A percentile compares a stretch with the other conserved stretches of the same genome.
Conservation (phyloP, 805 yeast species). For the Kluyveromyces starmeri region DNA sequence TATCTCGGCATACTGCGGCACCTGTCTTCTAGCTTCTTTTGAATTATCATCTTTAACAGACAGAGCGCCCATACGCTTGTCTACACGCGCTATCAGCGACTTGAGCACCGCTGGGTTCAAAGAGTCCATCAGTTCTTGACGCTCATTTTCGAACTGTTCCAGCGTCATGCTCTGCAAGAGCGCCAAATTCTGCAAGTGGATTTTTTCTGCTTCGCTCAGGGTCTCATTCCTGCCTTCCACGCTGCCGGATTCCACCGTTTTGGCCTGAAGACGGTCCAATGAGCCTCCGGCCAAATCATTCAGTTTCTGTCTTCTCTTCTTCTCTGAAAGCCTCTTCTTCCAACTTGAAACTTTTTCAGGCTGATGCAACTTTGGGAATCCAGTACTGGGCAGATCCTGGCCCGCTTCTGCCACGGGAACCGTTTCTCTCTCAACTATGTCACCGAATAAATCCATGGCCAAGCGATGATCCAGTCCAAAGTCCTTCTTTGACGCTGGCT, state of each 20-base stretch:
- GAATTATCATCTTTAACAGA: constrained; percentile 17
- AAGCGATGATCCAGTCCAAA: too few relatives aligned
- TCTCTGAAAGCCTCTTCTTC: constrained; percentile 36
- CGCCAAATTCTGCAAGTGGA: constrained; percentile 67
- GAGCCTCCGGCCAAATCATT: too few relatives aligned
- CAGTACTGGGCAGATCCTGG: constrained; percentile 8
- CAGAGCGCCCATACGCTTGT: constrained; percentile 39
- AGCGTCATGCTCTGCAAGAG: constrained; percentile 52
- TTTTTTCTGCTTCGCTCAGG: constrained; percentile 58
- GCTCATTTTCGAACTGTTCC: constrained; percentile 55
- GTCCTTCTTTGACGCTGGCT: too few relatives aligned
- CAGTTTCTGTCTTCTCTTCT: constrained; percentile 18
- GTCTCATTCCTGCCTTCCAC: background rate
- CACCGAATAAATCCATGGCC: constrained; percentile 60
- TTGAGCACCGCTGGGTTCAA: constrained; percentile 63
- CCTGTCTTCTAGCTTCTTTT: constrained; percentile 7
- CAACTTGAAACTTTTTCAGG: constrained; percentile 40
- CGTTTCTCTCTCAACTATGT: constrained; percentile 56
- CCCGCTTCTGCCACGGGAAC: constrained; percentile 19
- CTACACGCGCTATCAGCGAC: constrained; percentile 48
- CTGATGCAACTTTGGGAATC: constrained; percentile 28
- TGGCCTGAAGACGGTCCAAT: too few relatives aligned
- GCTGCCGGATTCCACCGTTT: too few relatives aligned
- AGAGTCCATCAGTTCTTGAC: constrained; percentile 54
- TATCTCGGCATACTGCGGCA: constrained; percentile 27